Percentiles rank a stretch among this genome's conserved stretches.
phyloP scores from a whole-genome alignment of 495 filamentous ascomycete genomes.

The Chaetomium fimeti region DNA sequence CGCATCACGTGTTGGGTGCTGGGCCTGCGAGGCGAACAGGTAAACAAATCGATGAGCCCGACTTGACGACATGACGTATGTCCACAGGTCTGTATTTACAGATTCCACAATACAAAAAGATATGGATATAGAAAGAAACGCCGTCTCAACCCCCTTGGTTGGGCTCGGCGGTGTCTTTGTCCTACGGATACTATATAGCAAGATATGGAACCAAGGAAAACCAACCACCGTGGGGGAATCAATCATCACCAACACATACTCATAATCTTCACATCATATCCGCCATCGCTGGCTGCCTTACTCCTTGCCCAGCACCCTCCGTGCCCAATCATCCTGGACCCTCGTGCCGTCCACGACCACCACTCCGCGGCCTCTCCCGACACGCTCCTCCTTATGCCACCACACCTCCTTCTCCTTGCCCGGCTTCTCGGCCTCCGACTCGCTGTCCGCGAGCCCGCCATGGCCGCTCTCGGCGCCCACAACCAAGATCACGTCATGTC shows the following conservation, averaged over 20 bases:
- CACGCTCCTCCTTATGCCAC: conserved; percentile 80
- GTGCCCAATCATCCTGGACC: conserved; percentile 79
- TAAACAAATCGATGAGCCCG: no score
- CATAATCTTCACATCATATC: conserved; percentile 13
- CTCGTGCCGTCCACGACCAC: conserved; percentile 77
- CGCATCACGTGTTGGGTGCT: conserved; percentile 35
- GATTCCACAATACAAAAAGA: no score
- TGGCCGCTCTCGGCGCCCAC: conserved; percentile 81
- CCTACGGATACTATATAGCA: conserved; percentile 3
- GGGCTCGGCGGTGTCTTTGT: background rate
- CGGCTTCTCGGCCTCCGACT: conserved; percentile 66
- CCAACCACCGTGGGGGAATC: background rate
- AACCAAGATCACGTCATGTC: conserved; percentile 74
- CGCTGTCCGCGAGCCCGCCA: conserved; percentile 84
- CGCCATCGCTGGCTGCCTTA: conserved; percentile 52
- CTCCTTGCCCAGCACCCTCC: conserved; percentile 69
- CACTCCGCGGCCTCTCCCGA: conserved; percentile 80
- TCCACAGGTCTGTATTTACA: background rate
- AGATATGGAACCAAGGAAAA: background rate
- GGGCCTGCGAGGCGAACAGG: no score
- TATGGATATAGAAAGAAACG: no score
- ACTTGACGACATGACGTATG: background rate
- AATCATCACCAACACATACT: conserved; percentile 17
- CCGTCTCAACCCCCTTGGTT: background rate
- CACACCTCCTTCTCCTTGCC: conserved; percentile 60